Evolutionary conservation across 805 yeast species (phyloP), one percentile per base, ranked within the genome.

Genomic region (Nakazawaea pomicola): DNA sequence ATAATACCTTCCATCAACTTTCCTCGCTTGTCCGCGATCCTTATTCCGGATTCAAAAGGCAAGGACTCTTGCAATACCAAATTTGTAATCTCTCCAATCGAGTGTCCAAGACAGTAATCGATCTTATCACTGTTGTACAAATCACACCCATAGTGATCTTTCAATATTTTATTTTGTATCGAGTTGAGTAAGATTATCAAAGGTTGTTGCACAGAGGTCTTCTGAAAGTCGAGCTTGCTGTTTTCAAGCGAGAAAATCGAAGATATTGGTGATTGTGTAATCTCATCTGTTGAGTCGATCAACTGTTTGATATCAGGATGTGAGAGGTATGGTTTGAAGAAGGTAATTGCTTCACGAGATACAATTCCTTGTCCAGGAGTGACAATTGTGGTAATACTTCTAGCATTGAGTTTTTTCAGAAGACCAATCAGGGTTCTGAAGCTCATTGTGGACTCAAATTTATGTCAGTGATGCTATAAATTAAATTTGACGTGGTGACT

Each of bases 11-110:
- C 65, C 68, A 63, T 63, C 27, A 60, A 28, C 25, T 38, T 27
- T 6, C 67, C 68, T 20, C 68, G 43, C 14, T 41, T 21, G 28
- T 52, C 46, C 2, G 61, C 57, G 3, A 61, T 34, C 2, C 35
- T 23, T 7, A 63, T 38, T 3, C 60, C 61, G 12, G 55, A 34
- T 6, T 49, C 51, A 23, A 60, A 50, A 0, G 54, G 21, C 1
- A 63, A 33, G 0, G 49, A 47, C 4, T 44, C 56, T 45, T 58
- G 65, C 4, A 56, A 29, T 3, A 54, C 60, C 28, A 63, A 33
- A 3, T 53, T 42, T 15, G 59, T 48, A 5, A 63, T 55, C 33
- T 63, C 68, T 1, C 68, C 68, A 18, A 63, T 40, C 5, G 67
- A 61, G 43, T 62, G 68, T 8, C 68, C 68, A 8, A 63, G 29